Conservation (phyloP, 768 basidiomycete genomes). For the Termitomyces eurrhizus region DNA sequence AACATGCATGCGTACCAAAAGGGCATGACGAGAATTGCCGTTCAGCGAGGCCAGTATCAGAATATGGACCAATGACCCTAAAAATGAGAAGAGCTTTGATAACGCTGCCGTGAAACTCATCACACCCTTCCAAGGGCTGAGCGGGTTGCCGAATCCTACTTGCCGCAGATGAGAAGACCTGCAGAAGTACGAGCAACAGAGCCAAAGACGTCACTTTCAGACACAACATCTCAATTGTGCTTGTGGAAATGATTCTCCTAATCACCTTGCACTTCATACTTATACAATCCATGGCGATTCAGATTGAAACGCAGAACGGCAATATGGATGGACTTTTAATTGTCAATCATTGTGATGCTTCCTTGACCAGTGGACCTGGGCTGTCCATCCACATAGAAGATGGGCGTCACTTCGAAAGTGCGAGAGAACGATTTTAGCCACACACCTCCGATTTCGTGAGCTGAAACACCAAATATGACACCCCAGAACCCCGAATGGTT, state of each 20-base stretch:
- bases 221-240: too few relatives aligned
- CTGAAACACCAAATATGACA: neutral
- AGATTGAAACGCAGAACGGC: too few relatives aligned
- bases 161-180: neutral
- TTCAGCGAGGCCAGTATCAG: neutral
- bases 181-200: too few relatives aligned
- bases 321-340: too few relatives aligned
- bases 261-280: too few relatives aligned
- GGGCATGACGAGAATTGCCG: neutral
- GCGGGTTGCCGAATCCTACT: neutral
- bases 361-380: too few relatives aligned
- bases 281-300: too few relatives aligned
- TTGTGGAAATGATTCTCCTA: too few relatives aligned
- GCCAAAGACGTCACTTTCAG: too few relatives aligned
- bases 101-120: neutral
- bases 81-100: neutral
- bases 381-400: too few relatives aligned
- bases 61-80: neutral
- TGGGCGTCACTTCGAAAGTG: neutral
- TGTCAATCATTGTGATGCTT: too few relatives aligned
- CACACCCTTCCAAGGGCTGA: neutral
- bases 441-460: neutral
- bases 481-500: neutral
- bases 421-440: neutral
- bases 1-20: neutral